Percentiles rank a stretch among this genome's conserved stretches.
phyloP scores from a whole-genome alignment of 495 filamentous ascomycete genomes.

The Tetracladium marchalianum region DNA sequence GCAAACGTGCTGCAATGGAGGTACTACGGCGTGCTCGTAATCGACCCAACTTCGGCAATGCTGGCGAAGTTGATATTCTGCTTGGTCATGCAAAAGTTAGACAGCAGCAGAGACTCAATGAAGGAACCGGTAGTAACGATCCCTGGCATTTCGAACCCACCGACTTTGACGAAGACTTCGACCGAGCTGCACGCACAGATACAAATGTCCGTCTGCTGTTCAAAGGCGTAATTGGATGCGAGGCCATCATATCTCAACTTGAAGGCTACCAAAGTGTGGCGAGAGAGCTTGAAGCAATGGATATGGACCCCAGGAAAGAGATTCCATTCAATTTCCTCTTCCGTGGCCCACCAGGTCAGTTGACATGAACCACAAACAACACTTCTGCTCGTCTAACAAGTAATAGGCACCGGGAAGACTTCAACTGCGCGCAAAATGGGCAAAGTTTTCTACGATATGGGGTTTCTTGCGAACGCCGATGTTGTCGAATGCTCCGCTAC shows the following conservation, averaged over 20 bases:
- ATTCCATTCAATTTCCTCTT: constrained; percentile 57
- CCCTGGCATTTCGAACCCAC: constrained; percentile 40
- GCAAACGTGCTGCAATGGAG: constrained; percentile 27
- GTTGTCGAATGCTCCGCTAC: constrained; percentile 31
- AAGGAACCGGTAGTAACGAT: neutral
- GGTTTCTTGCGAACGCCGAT: constrained; percentile 27
- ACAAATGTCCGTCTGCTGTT: constrained; percentile 51
- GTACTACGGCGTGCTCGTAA: constrained; percentile 33
- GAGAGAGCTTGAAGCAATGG: constrained; percentile 33
- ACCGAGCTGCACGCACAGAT: constrained; percentile 38
- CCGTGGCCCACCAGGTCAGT: constrained; percentile 42
- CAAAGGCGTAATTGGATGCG: constrained; percentile 55
- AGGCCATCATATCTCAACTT: constrained; percentile 47
- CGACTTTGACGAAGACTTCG: constrained; percentile 62
- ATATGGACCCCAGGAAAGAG: constrained; percentile 46
- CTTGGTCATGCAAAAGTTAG: constrained; percentile 17
- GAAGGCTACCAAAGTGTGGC: constrained; percentile 50
- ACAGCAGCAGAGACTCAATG: constrained; percentile 11
- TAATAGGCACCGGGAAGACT: constrained; percentile 37
- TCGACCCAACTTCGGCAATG: constrained; percentile 45
- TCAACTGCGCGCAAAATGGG: constrained; percentile 34
- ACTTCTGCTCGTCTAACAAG: neutral
- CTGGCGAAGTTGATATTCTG: constrained; percentile 33
- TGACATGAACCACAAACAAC: neutral
- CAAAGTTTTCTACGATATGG: constrained; percentile 34